Percentiles rank a stretch among this genome's conserved stretches.
Evolutionary conservation across 768 basidiomycete species (phyloP).

Genomic region (Lyophyllum semitale): DNA sequence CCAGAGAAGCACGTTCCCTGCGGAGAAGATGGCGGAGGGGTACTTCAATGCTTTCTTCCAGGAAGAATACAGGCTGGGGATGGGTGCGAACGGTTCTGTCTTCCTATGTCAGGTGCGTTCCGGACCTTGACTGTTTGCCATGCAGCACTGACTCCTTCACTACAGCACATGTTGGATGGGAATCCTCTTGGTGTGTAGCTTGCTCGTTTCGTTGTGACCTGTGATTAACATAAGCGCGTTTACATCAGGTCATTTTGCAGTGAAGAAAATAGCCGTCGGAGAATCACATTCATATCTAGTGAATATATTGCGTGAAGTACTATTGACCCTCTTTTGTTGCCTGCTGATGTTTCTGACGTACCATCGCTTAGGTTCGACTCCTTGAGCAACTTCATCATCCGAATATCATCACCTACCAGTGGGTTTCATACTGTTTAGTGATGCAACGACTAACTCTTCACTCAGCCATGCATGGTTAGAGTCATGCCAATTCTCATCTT

Average conservation of each 20-base stretch:
- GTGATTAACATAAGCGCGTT: background rate
- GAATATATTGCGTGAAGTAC: slow-evolving; percentile 76
- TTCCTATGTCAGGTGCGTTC: slow-evolving; percentile 77
- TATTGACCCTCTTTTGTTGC: slow-evolving; percentile 12
- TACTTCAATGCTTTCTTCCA: slow-evolving; percentile 94
- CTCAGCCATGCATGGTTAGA: slow-evolving; percentile 88
- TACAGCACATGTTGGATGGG: slow-evolving; percentile 57
- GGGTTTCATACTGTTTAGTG: slow-evolving; percentile 6
- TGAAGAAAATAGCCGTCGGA: slow-evolving; percentile 96
- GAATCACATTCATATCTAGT: slow-evolving; percentile 85
- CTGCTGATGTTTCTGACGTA: background rate
- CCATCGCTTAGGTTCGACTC: slow-evolving; percentile 62
- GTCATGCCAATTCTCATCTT: slow-evolving; percentile 79
- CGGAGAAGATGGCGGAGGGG: slow-evolving; percentile 83
- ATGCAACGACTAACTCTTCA: background rate
- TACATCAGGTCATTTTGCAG: slow-evolving; percentile 75
- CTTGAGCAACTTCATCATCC: slow-evolving; percentile 86
- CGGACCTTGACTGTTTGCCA: background rate
- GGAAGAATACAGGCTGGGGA: slow-evolving; percentile 86
- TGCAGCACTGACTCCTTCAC: background rate
- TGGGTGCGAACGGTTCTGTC: slow-evolving; percentile 94
- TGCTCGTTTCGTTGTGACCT: background rate
- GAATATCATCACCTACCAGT: slow-evolving; percentile 94
- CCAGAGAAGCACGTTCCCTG: slow-evolving; percentile 49
- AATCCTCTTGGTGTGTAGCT: slow-evolving; percentile 69